phyloP scores from a whole-genome alignment of 352 stramenopile genomes.

The Pythium dissimile region DNA sequence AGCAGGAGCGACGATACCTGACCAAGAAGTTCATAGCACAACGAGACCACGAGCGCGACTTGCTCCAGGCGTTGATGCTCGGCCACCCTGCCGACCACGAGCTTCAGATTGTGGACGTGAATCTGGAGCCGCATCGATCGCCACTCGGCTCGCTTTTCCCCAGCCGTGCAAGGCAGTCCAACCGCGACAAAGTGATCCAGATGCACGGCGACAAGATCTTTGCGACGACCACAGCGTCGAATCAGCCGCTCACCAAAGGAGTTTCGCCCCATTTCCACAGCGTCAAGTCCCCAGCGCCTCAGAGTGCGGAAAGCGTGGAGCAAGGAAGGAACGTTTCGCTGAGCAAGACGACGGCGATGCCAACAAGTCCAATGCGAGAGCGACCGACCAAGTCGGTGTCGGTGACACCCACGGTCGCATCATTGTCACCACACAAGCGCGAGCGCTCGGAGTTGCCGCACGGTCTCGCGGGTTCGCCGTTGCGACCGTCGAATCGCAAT shows the following conservation, averaged over 20 bases:
- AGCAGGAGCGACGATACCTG: constrained; percentile 42
- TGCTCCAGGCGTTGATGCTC: constrained; percentile 62
- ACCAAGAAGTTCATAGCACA: constrained; percentile 59
- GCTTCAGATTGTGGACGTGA: constrained; percentile 33
- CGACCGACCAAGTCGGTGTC: constrained; percentile 7
- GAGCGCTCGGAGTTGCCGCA: neutral
- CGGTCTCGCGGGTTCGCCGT: constrained; percentile 9
- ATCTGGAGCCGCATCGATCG: neutral
- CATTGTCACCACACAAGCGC: neutral
- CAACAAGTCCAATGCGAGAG: neutral
- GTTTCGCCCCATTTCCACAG: constrained; percentile 15
- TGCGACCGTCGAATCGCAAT: constrained; percentile 5
- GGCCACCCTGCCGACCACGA: constrained; percentile 26
- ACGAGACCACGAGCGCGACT: constrained; percentile 43
- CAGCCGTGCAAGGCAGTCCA: neutral
- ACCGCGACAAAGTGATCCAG: constrained; percentile 12
- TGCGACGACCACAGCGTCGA: neutral
- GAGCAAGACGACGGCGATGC: neutral
- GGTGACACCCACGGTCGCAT: neutral
- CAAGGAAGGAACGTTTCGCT: neutral
- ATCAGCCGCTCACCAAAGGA: constrained; percentile 5
- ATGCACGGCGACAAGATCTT: constrained; percentile 20
- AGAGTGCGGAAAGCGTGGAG: neutral
- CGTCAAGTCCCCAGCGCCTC: constrained; percentile 1
- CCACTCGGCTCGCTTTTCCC: neutral